These are phyloP conservation scores for Colletotrichum theobromicola DNA, from an alignment of 2,329 filamentous ascomycete species.

Conservation along the genomic window DNA sequence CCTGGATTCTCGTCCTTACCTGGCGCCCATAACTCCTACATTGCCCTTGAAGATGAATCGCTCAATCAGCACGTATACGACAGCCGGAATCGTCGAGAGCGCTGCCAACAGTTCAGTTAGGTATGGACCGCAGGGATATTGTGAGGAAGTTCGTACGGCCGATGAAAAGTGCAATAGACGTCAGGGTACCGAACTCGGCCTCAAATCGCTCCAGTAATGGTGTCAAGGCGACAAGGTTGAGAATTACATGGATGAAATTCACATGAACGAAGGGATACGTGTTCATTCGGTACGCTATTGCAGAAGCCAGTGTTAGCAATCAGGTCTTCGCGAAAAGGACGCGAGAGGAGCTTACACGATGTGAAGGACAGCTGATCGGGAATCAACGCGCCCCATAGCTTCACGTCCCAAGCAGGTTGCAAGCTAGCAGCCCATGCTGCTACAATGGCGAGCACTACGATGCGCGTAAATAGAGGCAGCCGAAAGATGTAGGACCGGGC, in stretches of 20 bases:
- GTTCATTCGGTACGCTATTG: conserved; percentile 86
- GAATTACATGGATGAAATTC: conserved; percentile 78
- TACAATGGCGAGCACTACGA: conserved; percentile 66
- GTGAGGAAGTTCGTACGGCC: conserved; percentile 73
- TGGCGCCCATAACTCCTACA: conserved; percentile 79
- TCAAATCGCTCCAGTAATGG: conserved; percentile 96
- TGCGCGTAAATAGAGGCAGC: conserved; percentile 85
- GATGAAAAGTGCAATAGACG: conserved; percentile 85
- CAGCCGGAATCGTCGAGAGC: conserved; percentile 80
- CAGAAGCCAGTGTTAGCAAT: neutral
- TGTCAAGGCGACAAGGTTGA: conserved; percentile 81
- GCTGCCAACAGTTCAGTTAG: conserved; percentile 51
- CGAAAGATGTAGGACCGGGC: conserved; percentile 82
- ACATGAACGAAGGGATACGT: conserved; percentile 89
- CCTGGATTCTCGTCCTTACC: conserved; percentile 53
- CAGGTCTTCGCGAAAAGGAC: neutral
- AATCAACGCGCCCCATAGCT: conserved; percentile 79
- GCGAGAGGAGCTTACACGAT: conserved; percentile 67
- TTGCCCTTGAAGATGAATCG: conserved; percentile 73
- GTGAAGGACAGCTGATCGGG: conserved; percentile 76
- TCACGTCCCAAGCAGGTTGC: conserved; percentile 73
- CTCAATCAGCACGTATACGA: conserved; percentile 82
- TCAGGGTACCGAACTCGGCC: conserved; percentile 87
- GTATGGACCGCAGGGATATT: neutral
- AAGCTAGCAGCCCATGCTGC: conserved; percentile 68